Evolutionary conservation across 805 yeast species (phyloP), one percentile per base, ranked within the genome.

Genomic region (Teunomyces barrocoloradensis): DNA sequence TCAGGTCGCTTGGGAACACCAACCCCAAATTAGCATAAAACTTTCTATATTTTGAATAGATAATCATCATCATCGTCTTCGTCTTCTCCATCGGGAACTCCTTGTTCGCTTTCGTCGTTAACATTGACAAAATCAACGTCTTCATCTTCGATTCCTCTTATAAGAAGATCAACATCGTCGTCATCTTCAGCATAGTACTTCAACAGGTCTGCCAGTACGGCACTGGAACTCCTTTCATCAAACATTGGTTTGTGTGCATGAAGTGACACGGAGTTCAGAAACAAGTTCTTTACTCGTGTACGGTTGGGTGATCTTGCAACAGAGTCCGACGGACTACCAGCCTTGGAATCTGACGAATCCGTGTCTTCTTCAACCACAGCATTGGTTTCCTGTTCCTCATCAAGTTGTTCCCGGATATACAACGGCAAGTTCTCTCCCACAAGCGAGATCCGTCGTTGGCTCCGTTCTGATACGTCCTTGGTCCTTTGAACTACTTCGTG

Each of bases 151-250:
- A 54, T 45, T 1, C 51, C 65, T 46, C 54, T 47, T 41, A 53
- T 38, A 13, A 54, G 34, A 6, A 32, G 42, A 25, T 60, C 61
- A 7, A 23, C 28, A 21, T 57, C 61, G 17, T 53, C 58, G 4
- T 57, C 58, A 4, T 57, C 58, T 32, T 55, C 57, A 3, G 50
- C 71, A 38, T 61, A 62, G 42, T 59, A 64, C 37, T 56, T 57
- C 40, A 71, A 53, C 68, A 63, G 68, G 42, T 60, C 60, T 10
- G 77, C 75, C 74, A 68, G 74, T 18, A 71, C 62, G 49, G 72
- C 71, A 23, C 40, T 37, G 6, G 40, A 13, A 23, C 29, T 37
- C 13, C 25, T 6, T 12, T 37, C 40, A 21, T 37, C 40, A 21
- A 27, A 23, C 10, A 37, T 23, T 9, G 28, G 7, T 21, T 21